A percentile compares a stretch with the other conserved stretches of the same genome.
phyloP scores from a whole-genome alignment of 2,329 filamentous ascomycete species.

The Orbilia quercus region DNA sequence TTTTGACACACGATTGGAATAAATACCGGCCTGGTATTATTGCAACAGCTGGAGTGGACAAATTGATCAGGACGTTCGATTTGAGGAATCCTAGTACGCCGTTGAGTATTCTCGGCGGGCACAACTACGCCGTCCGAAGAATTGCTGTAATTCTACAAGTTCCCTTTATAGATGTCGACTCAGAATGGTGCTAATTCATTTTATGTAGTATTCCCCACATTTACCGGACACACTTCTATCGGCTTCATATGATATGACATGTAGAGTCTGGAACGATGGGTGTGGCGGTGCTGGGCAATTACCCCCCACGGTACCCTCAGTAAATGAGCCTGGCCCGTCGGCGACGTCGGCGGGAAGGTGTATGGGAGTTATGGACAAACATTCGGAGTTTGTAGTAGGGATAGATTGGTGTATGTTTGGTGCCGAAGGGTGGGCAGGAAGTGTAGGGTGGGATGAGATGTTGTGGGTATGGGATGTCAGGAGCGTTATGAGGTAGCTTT shows the following conservation, averaged over 20 bases:
- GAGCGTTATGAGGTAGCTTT: conserved; percentile 68
- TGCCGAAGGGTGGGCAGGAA: conserved; percentile 93
- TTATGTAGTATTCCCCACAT: conserved; percentile 81
- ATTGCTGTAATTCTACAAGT: conserved; percentile 66
- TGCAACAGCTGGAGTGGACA: conserved; percentile 89
- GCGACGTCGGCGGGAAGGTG: conserved; percentile 70
- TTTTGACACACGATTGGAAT: conserved; percentile 98
- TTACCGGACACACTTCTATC: conserved; percentile 86
- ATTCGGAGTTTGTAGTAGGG: conserved; percentile 95
- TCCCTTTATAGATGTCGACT: not conserved
- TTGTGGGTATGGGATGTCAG: conserved; percentile 92
- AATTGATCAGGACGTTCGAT: conserved; percentile 88
- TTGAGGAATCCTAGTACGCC: conserved; percentile 82
- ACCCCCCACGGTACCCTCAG: conserved; percentile 63
- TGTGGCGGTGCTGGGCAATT: conserved; percentile 62
- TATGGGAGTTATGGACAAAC: conserved; percentile 86
- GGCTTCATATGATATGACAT: conserved; percentile 98
- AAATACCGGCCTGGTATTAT: conserved; percentile 89
- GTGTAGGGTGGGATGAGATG: conserved; percentile 91
- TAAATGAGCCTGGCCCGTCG: conserved; percentile 57
- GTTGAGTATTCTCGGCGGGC: conserved; percentile 78
- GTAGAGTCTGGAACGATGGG: conserved; percentile 91
- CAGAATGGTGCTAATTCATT: not conserved
- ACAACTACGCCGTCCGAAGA: conserved; percentile 88
- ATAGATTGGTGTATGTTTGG: conserved; percentile 99